A percentile compares a stretch with the other conserved stretches of the same genome.
These are phyloP conservation scores for Lecanicillium sp. DNA, from an alignment of 2,329 filamentous ascomycete species.

Conservation along the genomic window DNA sequence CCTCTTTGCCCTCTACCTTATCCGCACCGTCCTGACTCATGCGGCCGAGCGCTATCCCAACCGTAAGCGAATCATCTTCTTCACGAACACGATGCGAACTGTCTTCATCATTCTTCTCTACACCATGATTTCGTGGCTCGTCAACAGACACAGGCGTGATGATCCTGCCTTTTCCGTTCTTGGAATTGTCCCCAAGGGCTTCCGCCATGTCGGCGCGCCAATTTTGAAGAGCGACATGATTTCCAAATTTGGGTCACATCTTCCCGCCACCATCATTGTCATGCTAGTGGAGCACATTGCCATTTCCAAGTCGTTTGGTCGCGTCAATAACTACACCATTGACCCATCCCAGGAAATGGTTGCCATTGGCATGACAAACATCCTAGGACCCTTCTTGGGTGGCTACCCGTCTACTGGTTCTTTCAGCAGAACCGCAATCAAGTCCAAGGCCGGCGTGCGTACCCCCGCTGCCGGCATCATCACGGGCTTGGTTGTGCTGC, in stretches of 20 bases:
- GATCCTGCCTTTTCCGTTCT: slow-evolving; percentile 68
- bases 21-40: slow-evolving; percentile 58
- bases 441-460: slow-evolving; percentile 85
- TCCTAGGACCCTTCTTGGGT: slow-evolving; percentile 71
- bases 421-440: slow-evolving; percentile 87
- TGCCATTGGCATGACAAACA: slow-evolving; percentile 67
- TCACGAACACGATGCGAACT: slow-evolving; percentile 81
- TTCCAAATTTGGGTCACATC: slow-evolving; percentile 48
- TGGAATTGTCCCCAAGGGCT: slow-evolving; percentile 67
- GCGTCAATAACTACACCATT: slow-evolving; percentile 75
- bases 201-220: slow-evolving; percentile 12
- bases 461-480: slow-evolving; percentile 82
- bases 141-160: slow-evolving; percentile 60
- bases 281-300: slow-evolving; percentile 75
- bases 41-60: slow-evolving; percentile 62
- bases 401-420: slow-evolving; percentile 83
- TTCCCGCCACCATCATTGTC: slow-evolving; percentile 70
- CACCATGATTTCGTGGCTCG: slow-evolving; percentile 81
- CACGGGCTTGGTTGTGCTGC: slow-evolving; percentile 71
- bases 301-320: slow-evolving; percentile 74
- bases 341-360: slow-evolving; percentile 74
- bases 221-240: slow-evolving; percentile 7
- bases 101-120: slow-evolving; percentile 89
- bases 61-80: slow-evolving; percentile 73
- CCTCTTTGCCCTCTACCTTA: slow-evolving; percentile 66